phyloP scores from a whole-genome alignment of 164 flowering plant genomes.

The Annona cherimola region DNA sequence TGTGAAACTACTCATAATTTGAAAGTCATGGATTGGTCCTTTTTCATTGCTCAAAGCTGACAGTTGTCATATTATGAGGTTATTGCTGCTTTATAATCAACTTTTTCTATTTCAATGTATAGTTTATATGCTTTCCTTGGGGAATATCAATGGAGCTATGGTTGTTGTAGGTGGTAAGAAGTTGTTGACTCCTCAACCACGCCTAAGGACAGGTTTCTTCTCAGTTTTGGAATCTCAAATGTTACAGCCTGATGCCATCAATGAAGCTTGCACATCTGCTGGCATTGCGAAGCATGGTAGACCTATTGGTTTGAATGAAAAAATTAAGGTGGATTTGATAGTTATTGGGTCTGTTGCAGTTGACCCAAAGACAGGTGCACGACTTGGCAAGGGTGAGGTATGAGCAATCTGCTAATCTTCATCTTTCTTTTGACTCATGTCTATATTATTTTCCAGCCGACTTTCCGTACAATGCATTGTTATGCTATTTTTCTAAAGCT shows the following conservation, averaged over 20 bases:
- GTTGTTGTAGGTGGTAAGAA: slow-evolving; percentile 55
- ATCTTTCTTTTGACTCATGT: neutral
- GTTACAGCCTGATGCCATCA: slow-evolving; percentile 43
- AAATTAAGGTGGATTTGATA: slow-evolving; percentile 72
- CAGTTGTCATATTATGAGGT: neutral
- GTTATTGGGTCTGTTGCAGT: slow-evolving; percentile 90
- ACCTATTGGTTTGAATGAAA: slow-evolving; percentile 73
- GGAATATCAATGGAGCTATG: neutral
- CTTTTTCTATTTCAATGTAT: neutral
- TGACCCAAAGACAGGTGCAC: slow-evolving; percentile 80
- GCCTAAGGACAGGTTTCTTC: slow-evolving; percentile 84
- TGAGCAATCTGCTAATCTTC: slow-evolving; percentile 3
- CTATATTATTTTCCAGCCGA: neutral
- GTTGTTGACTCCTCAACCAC: slow-evolving; percentile 89
- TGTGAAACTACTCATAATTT: no score
- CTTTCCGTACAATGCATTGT: neutral
- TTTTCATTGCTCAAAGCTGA: no score
- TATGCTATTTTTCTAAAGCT: neutral
- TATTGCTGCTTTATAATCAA: neutral
- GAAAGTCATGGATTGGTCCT: no score
- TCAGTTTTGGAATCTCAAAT: slow-evolving; percentile 53
- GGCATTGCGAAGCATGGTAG: slow-evolving; percentile 86
- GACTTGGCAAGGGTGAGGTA: slow-evolving; percentile 98
- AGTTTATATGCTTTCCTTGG: neutral
- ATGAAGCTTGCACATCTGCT: slow-evolving; percentile 81